Evolutionary conservation across 2,329 filamentous ascomycete species (phyloP).

Genomic region (Plectosphaerella cucumerina): DNA sequence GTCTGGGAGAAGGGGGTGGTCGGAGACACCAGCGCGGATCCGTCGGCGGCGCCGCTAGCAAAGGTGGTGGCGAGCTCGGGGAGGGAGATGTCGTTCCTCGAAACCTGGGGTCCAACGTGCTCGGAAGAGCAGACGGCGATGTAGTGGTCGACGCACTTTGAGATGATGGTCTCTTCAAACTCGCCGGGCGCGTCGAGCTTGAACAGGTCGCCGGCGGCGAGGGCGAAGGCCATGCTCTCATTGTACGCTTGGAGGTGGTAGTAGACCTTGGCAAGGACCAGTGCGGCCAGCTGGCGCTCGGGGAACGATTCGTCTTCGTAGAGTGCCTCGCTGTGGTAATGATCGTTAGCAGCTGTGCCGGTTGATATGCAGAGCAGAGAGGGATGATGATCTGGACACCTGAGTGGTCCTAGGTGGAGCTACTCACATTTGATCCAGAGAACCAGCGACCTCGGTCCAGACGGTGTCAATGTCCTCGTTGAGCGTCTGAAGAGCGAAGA

Average conservation of each 20-base stretch:
- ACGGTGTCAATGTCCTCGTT: constrained; percentile 96
- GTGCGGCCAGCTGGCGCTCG: constrained; percentile 86
- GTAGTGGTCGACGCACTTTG: constrained; percentile 97
- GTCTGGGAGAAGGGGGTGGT: constrained; percentile 96
- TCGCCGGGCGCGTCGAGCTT: constrained; percentile 87
- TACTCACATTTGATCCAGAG: constrained; percentile 83
- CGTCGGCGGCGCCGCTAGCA: constrained; percentile 60
- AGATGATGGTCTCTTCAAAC: constrained; percentile 98
- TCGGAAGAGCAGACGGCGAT: constrained; percentile 66
- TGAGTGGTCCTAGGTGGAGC: neutral
- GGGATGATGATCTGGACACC: neutral
- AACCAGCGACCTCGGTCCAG: constrained; percentile 94
- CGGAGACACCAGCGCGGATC: constrained; percentile 72
- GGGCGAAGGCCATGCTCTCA: constrained; percentile 97
- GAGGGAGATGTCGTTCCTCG: constrained; percentile 40
- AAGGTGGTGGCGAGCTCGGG: constrained; percentile 81
- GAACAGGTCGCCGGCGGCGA: constrained; percentile 92
- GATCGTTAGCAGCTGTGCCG: constrained; percentile 7
- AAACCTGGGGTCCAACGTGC: constrained; percentile 40
- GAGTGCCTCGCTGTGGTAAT: constrained; percentile 71
- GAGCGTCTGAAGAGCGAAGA: constrained; percentile 90
- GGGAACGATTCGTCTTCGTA: constrained; percentile 96
- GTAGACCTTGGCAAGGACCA: constrained; percentile 96
- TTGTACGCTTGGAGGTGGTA: constrained; percentile 99
- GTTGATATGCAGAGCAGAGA: neutral